Conservation (phyloP, 2,329 filamentous ascomycete genomes). For the Penicillium sp. region DNA sequence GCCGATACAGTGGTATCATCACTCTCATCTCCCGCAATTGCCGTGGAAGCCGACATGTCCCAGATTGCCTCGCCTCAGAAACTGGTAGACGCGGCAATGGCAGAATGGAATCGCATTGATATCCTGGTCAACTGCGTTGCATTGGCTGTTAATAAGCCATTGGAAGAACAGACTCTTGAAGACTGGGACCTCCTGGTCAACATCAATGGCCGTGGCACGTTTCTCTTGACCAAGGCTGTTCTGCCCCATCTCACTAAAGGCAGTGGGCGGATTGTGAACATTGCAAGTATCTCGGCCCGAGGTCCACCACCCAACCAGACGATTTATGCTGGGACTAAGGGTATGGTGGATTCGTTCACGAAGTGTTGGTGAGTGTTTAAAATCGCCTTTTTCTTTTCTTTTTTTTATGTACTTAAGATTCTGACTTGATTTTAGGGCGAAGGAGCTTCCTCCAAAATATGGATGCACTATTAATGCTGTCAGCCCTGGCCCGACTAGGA, state of each 20-base stretch:
- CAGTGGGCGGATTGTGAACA: constrained; percentile 46
- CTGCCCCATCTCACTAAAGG: constrained; percentile 41
- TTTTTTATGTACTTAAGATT: neutral
- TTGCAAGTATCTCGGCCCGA: constrained; percentile 40
- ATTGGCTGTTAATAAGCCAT: constrained; percentile 38
- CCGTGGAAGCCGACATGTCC: constrained; percentile 47
- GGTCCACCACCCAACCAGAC: constrained; percentile 40
- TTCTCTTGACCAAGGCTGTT: constrained; percentile 24
- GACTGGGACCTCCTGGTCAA: constrained; percentile 26
- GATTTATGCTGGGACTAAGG: constrained; percentile 53
- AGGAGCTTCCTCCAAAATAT: constrained; percentile 48
- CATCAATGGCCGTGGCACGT: constrained; percentile 24
- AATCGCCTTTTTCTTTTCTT: too few species aligned
- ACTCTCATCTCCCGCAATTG: constrained; percentile 34
- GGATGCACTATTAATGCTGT: constrained; percentile 50
- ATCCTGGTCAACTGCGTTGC: constrained; percentile 32
- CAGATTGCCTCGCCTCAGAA: constrained; percentile 37
- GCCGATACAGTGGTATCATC: constrained; percentile 29
- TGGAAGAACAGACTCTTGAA: constrained; percentile 35
- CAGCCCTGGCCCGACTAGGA: constrained; percentile 46
- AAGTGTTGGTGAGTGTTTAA: constrained; percentile 37
- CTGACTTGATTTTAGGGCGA: constrained; percentile 25
- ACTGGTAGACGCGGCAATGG: constrained; percentile 39
- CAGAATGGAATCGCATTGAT: constrained; percentile 39
- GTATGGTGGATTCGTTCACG: constrained; percentile 52